Evolutionary conservation across 2,329 filamentous ascomycete genomes (phyloP), one percentile per base, ranked within the genome.

Genomic region (Diatrype stigma): DNA sequence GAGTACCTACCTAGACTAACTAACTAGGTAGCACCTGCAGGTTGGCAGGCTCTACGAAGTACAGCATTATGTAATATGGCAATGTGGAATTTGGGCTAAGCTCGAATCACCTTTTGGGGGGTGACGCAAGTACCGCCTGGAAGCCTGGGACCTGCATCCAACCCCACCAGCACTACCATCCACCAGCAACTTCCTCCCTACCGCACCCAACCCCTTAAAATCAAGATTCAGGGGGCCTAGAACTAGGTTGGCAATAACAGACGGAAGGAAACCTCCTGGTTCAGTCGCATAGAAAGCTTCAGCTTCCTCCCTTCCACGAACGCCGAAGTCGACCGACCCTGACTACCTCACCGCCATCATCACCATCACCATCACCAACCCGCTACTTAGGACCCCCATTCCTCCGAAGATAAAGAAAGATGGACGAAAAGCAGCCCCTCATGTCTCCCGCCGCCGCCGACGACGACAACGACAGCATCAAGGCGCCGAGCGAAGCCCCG

Each of bases 401-500:
- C 12, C n/a, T 6, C 38, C n/a, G 12, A n/a, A 11, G 4, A 50
- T 26, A 12, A 37, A 48, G 35, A 48, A 55, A 45, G 45, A 63
- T 63, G 61, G 55, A 55, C 49, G 58, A 57, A 42, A 52, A 61
- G 48, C 57, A 55, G 37, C 56, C 54, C 44, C 56, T 52, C 7
- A 48, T 52, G 38, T 46, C 51, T 34, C 44, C 53, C 22, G 46
- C 53, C 26, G 53, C 52, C 52, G 56, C 56, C 22, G 10, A 28
- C 40, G 34, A 16, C 34, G n/a, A 16, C 26, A 52, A 51, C 52
- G 56, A 57, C 22, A 7, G 14, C 17, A 23, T 19, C n/a, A 42
- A 42, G 17, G 55, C 52, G 6, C 62, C 64, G 45, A 57, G 58
- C 35, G 75, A 77, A 30, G 68, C 74, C 19, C 74, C 76, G 30